Evolutionary conservation across 225 moss, liverwort and hornwort species (phyloP).

Genomic region (Asterella californica): DNA sequence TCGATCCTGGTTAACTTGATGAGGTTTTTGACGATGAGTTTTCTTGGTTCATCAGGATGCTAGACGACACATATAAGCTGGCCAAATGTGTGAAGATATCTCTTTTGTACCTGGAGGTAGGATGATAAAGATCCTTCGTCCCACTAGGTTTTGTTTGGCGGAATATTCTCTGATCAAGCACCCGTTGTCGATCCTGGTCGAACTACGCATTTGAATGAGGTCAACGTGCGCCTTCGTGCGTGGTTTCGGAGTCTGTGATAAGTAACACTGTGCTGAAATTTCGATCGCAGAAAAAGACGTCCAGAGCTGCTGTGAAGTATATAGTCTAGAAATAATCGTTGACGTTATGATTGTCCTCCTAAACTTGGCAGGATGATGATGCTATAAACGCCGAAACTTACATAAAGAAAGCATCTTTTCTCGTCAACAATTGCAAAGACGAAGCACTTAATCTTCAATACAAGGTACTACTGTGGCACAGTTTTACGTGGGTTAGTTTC

Average conservation of each 20-base stretch:
- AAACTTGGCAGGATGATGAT: slow-evolving; percentile 77
- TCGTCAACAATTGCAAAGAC: slow-evolving; percentile 94
- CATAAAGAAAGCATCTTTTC: slow-evolving; percentile 97
- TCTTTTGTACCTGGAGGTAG: slow-evolving; percentile 91
- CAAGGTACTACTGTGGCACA: slow-evolving; percentile 52
- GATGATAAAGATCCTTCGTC: not conserved
- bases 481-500: not conserved
- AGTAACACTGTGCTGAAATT: not conserved
- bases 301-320: too few species aligned
- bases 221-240: not conserved
- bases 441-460: slow-evolving; percentile 93
- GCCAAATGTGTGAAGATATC: slow-evolving; percentile 98
- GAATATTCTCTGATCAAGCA: not conserved
- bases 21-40: not conserved
- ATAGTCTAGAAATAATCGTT: too few species aligned
- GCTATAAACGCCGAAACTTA: slow-evolving; percentile 94
- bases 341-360: not conserved
- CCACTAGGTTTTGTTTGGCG: not conserved
- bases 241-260: not conserved
- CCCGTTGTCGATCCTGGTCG: not conserved
- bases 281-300: too few species aligned
- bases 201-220: not conserved
- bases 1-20: not conserved
- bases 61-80: slow-evolving; percentile 94
- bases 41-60: slow-evolving; percentile 56